Evolutionary conservation across 2,329 filamentous ascomycete genomes (phyloP).

Genomic region (Trichoderma aggressivum): DNA sequence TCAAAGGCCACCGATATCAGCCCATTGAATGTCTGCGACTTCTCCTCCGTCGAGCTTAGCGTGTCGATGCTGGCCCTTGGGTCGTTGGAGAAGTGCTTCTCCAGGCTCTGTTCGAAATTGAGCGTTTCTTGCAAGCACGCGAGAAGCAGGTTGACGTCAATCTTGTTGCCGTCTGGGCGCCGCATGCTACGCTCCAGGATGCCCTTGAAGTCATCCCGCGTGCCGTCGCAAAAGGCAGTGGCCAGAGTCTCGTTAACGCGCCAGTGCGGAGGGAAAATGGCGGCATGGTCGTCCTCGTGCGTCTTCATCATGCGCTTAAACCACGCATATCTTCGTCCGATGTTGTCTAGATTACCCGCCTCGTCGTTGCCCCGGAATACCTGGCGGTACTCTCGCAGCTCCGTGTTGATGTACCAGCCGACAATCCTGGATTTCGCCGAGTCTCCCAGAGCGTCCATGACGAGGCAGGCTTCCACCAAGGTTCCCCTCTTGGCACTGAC

Average conservation of each 20-base stretch:
- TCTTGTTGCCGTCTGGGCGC: constrained; percentile 67
- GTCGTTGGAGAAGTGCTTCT: constrained; percentile 73
- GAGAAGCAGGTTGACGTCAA: constrained; percentile 86
- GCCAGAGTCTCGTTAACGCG: constrained; percentile 85
- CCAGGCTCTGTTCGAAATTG: constrained; percentile 91
- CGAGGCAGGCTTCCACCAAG: constrained; percentile 81
- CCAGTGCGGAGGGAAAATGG: constrained; percentile 85
- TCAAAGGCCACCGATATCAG: constrained; percentile 96
- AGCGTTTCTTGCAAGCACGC: constrained; percentile 92
- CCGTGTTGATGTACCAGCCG: constrained; percentile 98
- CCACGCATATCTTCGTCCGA: constrained; percentile 91
- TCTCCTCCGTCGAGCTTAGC: constrained; percentile 73
- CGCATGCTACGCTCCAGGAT: constrained; percentile 88
- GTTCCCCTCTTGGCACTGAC: constrained; percentile 65
- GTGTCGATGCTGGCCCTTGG: constrained; percentile 85
- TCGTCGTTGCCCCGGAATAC: constrained; percentile 96
- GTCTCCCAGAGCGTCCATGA: constrained; percentile 93
- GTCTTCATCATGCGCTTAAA: constrained; percentile 93
- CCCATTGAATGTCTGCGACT: constrained; percentile 75
- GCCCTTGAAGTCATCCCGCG: constrained; percentile 89
- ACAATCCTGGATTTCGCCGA: constrained; percentile 76
- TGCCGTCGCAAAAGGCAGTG: constrained; percentile 92
- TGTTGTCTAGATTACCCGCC: constrained; percentile 93
- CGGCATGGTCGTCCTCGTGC: constrained; percentile 88
- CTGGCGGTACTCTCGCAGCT: constrained; percentile 90